A percentile compares a stretch with the other conserved stretches of the same genome.
Evolutionary conservation across 2,329 filamentous ascomycete genomes (phyloP).

Genomic region (Rosellinia necatrix): DNA sequence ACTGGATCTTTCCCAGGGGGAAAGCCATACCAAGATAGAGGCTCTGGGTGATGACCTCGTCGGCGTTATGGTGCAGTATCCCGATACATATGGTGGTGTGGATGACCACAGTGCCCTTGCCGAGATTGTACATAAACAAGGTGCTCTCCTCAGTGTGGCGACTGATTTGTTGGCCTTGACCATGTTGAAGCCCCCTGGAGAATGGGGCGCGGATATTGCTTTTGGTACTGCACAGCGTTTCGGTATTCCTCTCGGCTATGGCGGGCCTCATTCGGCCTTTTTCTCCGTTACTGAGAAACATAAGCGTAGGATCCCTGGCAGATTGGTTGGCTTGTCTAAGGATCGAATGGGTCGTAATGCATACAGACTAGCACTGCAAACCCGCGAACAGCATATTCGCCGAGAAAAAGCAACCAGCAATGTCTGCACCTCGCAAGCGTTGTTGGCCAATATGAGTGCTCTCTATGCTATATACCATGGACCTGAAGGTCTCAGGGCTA

Average conservation of each 20-base stretch:
- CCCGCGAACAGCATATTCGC: slow-evolving; percentile 93
- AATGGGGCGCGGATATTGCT: slow-evolving; percentile 93
- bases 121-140: slow-evolving; percentile 75
- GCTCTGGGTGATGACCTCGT: slow-evolving; percentile 80
- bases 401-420: slow-evolving; percentile 97
- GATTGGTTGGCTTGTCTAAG: slow-evolving; percentile 88
- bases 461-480: slow-evolving; percentile 96
- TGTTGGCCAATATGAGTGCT: slow-evolving; percentile 93
- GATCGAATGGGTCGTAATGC: slow-evolving; percentile 83
- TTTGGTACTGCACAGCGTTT: slow-evolving; percentile 92
- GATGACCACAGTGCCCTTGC: slow-evolving; percentile 76
- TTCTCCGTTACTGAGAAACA: slow-evolving; percentile 89
- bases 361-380: slow-evolving; percentile 84
- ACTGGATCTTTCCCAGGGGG: slow-evolving; percentile 70
- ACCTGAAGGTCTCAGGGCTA: slow-evolving; percentile 78
- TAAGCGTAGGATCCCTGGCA: slow-evolving; percentile 92
- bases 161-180: slow-evolving; percentile 90
- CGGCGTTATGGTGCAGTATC: slow-evolving; percentile 93
- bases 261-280: slow-evolving; percentile 95
- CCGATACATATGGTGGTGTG: slow-evolving; percentile 83
- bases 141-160: slow-evolving; percentile 81
- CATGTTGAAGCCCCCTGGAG: slow-evolving; percentile 83
- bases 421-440: slow-evolving; percentile 92
- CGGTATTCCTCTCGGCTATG: slow-evolving; percentile 88
- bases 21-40: slow-evolving; percentile 66